phyloP scores from a whole-genome alignment of 805 yeast species.

The Saccharomycopsis sp. region DNA sequence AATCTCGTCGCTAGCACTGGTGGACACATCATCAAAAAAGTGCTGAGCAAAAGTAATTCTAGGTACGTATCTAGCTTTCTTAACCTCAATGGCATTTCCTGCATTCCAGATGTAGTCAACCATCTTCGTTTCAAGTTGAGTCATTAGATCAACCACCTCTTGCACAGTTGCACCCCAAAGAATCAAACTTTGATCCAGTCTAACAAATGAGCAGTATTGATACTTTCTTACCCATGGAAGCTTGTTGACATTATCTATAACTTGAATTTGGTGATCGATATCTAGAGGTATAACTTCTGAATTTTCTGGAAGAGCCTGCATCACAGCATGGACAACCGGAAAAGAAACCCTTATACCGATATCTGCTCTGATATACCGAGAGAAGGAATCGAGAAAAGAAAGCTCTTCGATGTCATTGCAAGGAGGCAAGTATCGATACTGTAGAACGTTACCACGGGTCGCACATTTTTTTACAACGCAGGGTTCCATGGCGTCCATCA shows the following conservation, averaged over 20 bases:
- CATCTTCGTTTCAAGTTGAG: neutral
- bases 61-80: neutral
- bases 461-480: neutral
- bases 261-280: neutral
- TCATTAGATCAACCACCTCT: neutral
- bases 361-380: neutral
- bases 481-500: neutral
- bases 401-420: neutral
- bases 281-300: neutral
- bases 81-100: neutral
- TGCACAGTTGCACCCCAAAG: neutral
- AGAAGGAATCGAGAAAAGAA: neutral
- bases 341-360: neutral
- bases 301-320: neutral
- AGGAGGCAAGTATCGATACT: neutral
- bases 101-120: neutral
- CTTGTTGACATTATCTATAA: neutral
- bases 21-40: neutral
- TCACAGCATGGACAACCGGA: neutral
- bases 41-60: neutral
- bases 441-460: neutral
- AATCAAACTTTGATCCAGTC: neutral
- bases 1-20: neutral
- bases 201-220: constrained; percentile 1
- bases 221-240: neutral